A percentile compares a stretch with the other conserved stretches of the same genome.
phyloP scores from a whole-genome alignment of 768 basidiomycete species.

The Xerocomus brunneocitrinus region DNA sequence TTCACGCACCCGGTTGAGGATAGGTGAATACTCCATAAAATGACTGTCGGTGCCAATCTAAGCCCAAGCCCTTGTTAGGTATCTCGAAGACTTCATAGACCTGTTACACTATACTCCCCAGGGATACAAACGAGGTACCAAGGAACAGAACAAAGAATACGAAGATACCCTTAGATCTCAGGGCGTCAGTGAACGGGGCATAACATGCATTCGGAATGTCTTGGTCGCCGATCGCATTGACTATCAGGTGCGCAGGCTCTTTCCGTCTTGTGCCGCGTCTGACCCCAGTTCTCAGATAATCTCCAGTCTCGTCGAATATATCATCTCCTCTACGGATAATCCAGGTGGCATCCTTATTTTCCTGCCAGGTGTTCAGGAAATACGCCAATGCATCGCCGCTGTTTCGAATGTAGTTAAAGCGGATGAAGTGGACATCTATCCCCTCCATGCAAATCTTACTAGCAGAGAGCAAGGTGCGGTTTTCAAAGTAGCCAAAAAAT shows the following conservation, averaged over 20 bases:
- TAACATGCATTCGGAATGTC: slow-evolving; percentile 57
- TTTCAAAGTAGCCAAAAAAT: slow-evolving; percentile 56
- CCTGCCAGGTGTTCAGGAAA: slow-evolving; percentile 87
- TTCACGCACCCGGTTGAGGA: slow-evolving; percentile 75
- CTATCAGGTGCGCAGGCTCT: slow-evolving; percentile 47
- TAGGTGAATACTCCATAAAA: slow-evolving; percentile 39
- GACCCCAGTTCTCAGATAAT: slow-evolving; percentile 47
- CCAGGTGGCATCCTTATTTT: slow-evolving; percentile 79
- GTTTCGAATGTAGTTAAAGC: slow-evolving; percentile 36
- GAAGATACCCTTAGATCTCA: slow-evolving; percentile 45
- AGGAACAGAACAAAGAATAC: slow-evolving; percentile 35
- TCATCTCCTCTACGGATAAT: slow-evolving; percentile 43
- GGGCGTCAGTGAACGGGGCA: slow-evolving; percentile 49
- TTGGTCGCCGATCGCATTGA: slow-evolving; percentile 64
- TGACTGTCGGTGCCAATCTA: not conserved
- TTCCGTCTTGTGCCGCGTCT: not conserved
- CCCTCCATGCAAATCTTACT: slow-evolving; percentile 87
- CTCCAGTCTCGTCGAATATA: slow-evolving; percentile 58
- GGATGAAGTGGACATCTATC: slow-evolving; percentile 51
- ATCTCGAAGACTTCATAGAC: slow-evolving; percentile 76
- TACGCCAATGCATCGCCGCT: slow-evolving; percentile 68
- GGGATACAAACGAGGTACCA: slow-evolving; percentile 29
- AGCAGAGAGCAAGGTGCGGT: slow-evolving; percentile 78
- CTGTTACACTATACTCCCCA: slow-evolving; percentile 52
- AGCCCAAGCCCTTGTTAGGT: slow-evolving; percentile 41